Conservation (phyloP, 306 rosid genomes). For the Cicer chorassanicum region DNA sequence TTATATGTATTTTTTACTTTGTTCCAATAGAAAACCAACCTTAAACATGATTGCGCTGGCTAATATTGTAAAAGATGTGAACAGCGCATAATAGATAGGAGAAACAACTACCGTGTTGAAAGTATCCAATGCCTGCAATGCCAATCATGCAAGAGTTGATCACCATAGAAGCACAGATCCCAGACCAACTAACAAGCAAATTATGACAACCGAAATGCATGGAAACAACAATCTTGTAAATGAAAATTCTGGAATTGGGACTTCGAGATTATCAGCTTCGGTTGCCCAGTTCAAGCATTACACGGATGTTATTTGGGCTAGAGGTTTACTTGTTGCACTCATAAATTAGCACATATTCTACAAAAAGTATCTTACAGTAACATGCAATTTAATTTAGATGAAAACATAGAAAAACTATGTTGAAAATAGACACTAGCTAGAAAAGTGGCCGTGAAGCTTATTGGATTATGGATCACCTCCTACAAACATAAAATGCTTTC, state of each 20-base stretch:
- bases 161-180: conserved; percentile 34
- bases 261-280: conserved; percentile 4
- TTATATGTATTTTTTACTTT: conserved; percentile 28
- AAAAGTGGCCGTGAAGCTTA: conserved; percentile 5
- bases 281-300: conserved; percentile 26
- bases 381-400: conserved; percentile 26
- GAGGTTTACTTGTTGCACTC: conserved; percentile 20
- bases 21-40: conserved; percentile 61
- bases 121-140: conserved; percentile 85
- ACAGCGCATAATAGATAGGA: conserved; percentile 88
- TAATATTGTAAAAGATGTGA: conserved; percentile 87
- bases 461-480: conserved; percentile 12
- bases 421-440: neutral
- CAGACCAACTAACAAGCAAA: conserved; percentile 41
- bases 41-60: conserved; percentile 97
- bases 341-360: conserved; percentile 26
- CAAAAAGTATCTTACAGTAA: neutral
- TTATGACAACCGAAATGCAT: conserved; percentile 22
- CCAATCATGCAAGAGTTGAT: conserved; percentile 26
- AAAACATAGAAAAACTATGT: conserved; percentile 18
- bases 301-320: conserved; percentile 37
- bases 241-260: conserved; percentile 23
- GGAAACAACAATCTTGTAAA: conserved; percentile 25
- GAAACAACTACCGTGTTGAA: conserved; percentile 90
- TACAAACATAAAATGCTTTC: conserved; percentile 34